These are phyloP conservation scores for Xylariaceae sp. DNA, from an alignment of 2,329 filamentous ascomycete genomes.

Conservation along the genomic window DNA sequence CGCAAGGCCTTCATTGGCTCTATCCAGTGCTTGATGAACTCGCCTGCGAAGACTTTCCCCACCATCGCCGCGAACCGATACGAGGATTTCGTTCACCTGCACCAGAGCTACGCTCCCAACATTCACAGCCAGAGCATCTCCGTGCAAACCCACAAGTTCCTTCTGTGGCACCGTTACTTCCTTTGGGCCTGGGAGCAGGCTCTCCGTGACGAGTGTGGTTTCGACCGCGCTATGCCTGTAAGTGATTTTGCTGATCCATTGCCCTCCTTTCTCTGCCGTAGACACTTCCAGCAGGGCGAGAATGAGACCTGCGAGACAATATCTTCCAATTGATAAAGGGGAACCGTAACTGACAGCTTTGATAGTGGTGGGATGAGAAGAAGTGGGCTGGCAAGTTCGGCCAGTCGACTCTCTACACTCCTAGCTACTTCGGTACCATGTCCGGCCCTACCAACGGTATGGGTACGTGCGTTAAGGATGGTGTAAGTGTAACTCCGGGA, in stretches of 20 bases:
- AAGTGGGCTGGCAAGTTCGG: slow-evolving; percentile 31
- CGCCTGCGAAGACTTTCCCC: neutral
- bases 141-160: slow-evolving; percentile 31
- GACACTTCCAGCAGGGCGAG: too few species aligned
- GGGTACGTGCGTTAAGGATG: slow-evolving; percentile 28
- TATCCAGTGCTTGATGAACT: slow-evolving; percentile 29
- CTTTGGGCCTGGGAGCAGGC: slow-evolving; percentile 30
- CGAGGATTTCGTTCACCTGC: slow-evolving; percentile 32
- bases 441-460: slow-evolving; percentile 24
- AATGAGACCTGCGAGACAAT: neutral
- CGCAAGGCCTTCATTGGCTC: slow-evolving; percentile 29
- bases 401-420: slow-evolving; percentile 29
- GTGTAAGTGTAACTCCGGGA: slow-evolving; percentile 16
- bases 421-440: slow-evolving; percentile 29
- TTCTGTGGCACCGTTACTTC: slow-evolving; percentile 34
- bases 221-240: slow-evolving; percentile 29
- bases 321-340: neutral
- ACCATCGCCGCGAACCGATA: slow-evolving; percentile 26
- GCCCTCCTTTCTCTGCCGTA: too few species aligned
- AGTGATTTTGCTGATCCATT: neutral
- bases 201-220: slow-evolving; percentile 32
- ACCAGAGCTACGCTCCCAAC: slow-evolving; percentile 31
- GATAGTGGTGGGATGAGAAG: slow-evolving; percentile 34
- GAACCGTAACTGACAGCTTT: neutral
- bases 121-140: slow-evolving; percentile 31